Evolutionary conservation across 179 eudicot genomes (phyloP).

Genomic region (Beta corolliflora): DNA sequence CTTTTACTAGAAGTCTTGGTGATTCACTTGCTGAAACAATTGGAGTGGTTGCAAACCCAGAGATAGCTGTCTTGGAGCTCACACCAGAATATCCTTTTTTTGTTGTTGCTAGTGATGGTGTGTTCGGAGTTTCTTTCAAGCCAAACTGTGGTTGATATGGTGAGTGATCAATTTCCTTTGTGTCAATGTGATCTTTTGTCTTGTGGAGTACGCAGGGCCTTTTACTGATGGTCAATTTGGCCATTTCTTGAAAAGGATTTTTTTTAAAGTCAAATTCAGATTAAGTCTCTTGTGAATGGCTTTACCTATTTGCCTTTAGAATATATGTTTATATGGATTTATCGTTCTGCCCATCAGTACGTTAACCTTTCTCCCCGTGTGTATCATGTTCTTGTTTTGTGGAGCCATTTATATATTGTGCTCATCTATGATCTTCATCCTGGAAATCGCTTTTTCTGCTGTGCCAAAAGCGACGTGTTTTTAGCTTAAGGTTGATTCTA

Average conservation of each 20-base stretch:
- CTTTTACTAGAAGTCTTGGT: slow-evolving; percentile 94
- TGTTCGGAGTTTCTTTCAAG: slow-evolving; percentile 95
- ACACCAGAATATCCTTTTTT: slow-evolving; percentile 85
- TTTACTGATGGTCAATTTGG: not conserved
- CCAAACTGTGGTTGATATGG: slow-evolving; percentile 98
- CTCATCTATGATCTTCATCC: not conserved
- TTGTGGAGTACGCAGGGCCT: not conserved
- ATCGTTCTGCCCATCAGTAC: not conserved
- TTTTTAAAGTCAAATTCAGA: not conserved
- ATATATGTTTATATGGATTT: not conserved
- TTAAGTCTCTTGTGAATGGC: not conserved
- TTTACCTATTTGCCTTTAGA: not conserved
- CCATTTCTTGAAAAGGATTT: not conserved
- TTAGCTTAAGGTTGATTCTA: not conserved
- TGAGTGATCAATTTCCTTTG: slow-evolving; percentile 39
- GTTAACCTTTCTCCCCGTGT: not conserved
- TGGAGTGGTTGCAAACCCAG: slow-evolving; percentile 93
- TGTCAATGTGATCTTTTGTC: not conserved
- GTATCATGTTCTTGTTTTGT: not conserved
- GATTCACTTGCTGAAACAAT: slow-evolving; percentile 95
- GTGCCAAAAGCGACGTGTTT: not conserved
- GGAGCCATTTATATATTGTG: slow-evolving; percentile 2
- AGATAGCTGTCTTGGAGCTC: slow-evolving; percentile 85
- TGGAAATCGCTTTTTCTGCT: not conserved
- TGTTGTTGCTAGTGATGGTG: slow-evolving; percentile 98